Evolutionary conservation across 2,329 filamentous ascomycete genomes (phyloP).

Genomic region (Xylaria sp.): DNA sequence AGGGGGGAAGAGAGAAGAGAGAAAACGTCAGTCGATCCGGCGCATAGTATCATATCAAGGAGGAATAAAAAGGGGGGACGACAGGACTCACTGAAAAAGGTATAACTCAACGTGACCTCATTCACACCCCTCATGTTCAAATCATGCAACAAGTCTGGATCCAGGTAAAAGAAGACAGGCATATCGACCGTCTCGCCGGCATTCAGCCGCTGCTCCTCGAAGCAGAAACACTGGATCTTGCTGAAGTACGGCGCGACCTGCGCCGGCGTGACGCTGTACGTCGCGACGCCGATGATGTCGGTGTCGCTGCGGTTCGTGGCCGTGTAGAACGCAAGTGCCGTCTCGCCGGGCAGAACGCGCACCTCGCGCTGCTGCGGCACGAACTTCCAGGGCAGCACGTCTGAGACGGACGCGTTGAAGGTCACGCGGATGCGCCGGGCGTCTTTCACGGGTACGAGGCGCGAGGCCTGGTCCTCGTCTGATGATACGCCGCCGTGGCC

Average conservation of each 20-base stretch:
- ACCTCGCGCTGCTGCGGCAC: conserved; percentile 95
- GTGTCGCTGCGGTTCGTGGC: conserved; percentile 84
- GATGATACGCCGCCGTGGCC: conserved; percentile 54
- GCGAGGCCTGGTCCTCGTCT: conserved; percentile 59
- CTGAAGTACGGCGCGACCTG: conserved; percentile 97
- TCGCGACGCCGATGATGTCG: conserved; percentile 97
- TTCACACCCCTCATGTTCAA: conserved; percentile 89
- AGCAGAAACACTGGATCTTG: conserved; percentile 99
- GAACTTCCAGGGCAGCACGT: conserved; percentile 96
- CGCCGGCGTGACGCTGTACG: conserved; percentile 92
- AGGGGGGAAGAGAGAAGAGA: neutral
- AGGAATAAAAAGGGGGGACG: too few species aligned
- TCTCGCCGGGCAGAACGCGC: conserved; percentile 89
- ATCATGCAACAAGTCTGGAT: conserved; percentile 90
- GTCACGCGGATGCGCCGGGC: conserved; percentile 88
- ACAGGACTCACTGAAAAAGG: conserved; percentile 80
- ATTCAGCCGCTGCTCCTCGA: conserved; percentile 91
- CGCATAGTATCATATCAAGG: too few species aligned
- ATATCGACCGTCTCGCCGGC: conserved; percentile 97
- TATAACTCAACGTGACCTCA: conserved; percentile 93
- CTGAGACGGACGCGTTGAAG: conserved; percentile 92
- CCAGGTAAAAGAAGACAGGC: conserved; percentile 99
- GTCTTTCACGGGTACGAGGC: conserved; percentile 73
- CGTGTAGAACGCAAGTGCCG: conserved; percentile 93
- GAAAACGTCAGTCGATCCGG: neutral